Evolutionary conservation across 2,329 filamentous ascomycete genomes (phyloP).

Genomic region (Aspergillus sp.): DNA sequence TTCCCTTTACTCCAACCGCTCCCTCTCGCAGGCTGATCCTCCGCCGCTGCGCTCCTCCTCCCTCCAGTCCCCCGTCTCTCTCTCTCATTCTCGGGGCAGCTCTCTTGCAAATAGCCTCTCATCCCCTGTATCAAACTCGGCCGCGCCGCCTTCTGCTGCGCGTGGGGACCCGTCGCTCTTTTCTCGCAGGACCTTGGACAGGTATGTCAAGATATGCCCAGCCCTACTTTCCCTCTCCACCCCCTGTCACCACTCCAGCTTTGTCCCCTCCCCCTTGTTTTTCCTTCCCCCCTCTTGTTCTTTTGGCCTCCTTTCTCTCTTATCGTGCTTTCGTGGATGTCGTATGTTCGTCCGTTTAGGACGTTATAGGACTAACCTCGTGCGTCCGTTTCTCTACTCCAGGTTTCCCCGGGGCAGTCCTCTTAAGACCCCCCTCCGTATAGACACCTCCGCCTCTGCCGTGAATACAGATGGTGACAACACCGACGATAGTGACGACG

Average conservation of each 20-base stretch:
- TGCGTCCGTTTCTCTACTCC: constrained; percentile 22
- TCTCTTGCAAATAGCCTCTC: constrained; percentile 2
- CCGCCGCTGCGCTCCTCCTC: constrained; percentile 1
- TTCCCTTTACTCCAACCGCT: constrained; percentile 21
- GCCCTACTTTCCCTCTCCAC: constrained; percentile 11
- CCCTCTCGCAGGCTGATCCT: constrained; percentile 22
- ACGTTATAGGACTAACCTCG: constrained; percentile 26
- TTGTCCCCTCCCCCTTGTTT: constrained; percentile 4
- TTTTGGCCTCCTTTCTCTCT: constrained; percentile 3
- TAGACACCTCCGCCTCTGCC: constrained; percentile 30
- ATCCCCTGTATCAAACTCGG: constrained; percentile 7
- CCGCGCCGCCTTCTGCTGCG: constrained; percentile 24
- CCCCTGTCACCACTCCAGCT: constrained; percentile 1
- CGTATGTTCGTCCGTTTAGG: constrained; percentile 20
- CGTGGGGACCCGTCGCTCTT: constrained; percentile 30
- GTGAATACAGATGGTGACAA: constrained; percentile 28
- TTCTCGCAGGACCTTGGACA: constrained; percentile 39
- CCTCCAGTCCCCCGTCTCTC: constrained; percentile 11
- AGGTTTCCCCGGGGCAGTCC: constrained; percentile 43
- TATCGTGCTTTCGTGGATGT: constrained; percentile 14
- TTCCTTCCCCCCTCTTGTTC: constrained; percentile 5
- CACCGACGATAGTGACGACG: constrained; percentile 28
- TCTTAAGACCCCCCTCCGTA: constrained; percentile 31
- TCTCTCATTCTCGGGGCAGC: constrained; percentile 3
- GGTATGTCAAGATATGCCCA: constrained; percentile 30